These are phyloP conservation scores for Iris macrosiphon DNA, from an alignment of 106 monocot genomes.

Conservation along the genomic window DNA sequence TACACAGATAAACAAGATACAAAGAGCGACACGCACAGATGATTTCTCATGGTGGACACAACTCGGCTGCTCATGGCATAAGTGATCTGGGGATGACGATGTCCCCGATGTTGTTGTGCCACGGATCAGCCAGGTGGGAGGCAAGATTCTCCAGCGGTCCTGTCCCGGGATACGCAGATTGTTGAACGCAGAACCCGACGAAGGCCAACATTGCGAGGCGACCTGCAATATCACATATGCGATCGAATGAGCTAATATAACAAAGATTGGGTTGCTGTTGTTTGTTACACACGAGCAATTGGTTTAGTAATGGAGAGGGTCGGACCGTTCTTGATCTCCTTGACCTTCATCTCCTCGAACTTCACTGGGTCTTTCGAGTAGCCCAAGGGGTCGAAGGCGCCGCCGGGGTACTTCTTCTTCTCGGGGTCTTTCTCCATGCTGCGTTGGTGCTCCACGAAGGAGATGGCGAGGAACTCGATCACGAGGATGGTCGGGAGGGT, in stretches of 20 bases:
- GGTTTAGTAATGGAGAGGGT: no score
- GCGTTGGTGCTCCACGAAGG: constrained; percentile 91
- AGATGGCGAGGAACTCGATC: constrained; percentile 80
- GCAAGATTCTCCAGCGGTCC: constrained; percentile 96
- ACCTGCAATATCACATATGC: constrained; percentile 21
- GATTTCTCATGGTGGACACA: neutral
- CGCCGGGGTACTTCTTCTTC: constrained; percentile 97
- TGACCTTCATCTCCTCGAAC: constrained; percentile 84
- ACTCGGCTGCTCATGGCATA: constrained; percentile 16
- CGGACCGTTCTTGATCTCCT: constrained; percentile 93
- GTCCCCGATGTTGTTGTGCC: constrained; percentile 98
- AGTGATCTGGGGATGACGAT: constrained; percentile 75
- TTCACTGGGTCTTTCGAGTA: constrained; percentile 90
- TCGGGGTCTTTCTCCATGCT: constrained; percentile 99
- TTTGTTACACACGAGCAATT: no score
- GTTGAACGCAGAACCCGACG: constrained; percentile 93
- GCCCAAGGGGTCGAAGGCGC: constrained; percentile 91
- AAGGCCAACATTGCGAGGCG: constrained; percentile 85
- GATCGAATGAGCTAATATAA: neutral
- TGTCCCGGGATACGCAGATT: constrained; percentile 89
- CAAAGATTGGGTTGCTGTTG: no score
- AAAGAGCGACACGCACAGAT: no score
- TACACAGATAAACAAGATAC: no score
- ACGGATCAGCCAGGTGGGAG: constrained; percentile 85
- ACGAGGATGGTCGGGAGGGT: constrained; percentile 79